These are phyloP conservation scores for Cercospora canescens DNA, from an alignment of 2,329 filamentous ascomycete genomes.

Conservation along the genomic window DNA sequence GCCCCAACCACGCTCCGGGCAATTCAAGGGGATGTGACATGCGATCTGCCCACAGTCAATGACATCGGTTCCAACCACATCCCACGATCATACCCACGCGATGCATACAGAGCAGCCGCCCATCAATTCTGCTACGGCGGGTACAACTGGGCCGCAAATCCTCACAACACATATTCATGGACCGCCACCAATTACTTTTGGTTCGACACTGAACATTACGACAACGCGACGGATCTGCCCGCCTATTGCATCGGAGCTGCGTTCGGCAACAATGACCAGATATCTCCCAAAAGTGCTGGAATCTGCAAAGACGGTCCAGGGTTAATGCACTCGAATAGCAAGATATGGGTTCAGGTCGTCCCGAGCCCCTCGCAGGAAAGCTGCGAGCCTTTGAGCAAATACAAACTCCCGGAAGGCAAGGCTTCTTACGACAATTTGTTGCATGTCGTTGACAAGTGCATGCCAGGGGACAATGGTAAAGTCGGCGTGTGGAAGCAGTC, in stretches of 20 bases:
- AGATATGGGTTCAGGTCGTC: too few species aligned
- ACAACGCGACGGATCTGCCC: background rate
- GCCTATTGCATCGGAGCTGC: background rate
- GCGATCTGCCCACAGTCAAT: too few species aligned
- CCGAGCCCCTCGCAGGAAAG: background rate
- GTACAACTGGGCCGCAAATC: too few species aligned
- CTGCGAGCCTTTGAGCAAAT: background rate
- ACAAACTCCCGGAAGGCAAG: background rate
- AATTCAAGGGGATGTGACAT: too few species aligned
- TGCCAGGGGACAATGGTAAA: background rate
- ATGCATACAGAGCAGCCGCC: too few species aligned
- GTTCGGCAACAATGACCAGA: background rate
- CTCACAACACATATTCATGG: background rate
- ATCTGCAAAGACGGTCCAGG: background rate
- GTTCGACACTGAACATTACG: background rate
- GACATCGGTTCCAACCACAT: background rate
- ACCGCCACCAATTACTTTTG: background rate
- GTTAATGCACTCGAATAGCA: background rate
- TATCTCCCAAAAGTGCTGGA: background rate
- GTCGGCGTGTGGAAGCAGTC: background rate
- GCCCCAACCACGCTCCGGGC: too few species aligned
- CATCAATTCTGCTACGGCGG: too few species aligned
- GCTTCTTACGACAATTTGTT: background rate
- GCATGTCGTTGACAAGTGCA: background rate
- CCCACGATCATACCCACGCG: background rate